Evolutionary conservation across 2,329 filamentous ascomycete species (phyloP), one percentile per base, ranked within the genome.

Genomic region (Diaporthe amygdali): DNA sequence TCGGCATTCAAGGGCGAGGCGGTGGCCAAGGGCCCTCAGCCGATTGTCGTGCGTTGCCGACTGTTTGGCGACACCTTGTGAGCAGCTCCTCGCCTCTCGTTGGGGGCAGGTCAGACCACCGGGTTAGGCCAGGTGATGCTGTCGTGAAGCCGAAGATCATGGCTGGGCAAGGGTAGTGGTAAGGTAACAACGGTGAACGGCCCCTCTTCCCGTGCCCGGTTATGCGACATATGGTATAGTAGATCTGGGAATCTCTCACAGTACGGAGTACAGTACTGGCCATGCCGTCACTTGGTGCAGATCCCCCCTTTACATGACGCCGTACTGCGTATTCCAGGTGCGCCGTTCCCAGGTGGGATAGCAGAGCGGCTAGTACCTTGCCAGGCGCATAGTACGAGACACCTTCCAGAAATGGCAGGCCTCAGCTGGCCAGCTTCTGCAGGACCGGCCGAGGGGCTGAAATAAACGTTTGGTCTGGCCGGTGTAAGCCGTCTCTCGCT

Each of bases 341-440:
- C 41, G 25, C 32, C 46, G 56, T 47, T 27, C 10, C 41, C 56
- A 47, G 56, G 56, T 63, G 47, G 17, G 44, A 32, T 56, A 59
- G 41, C 47, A 27, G 27, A 52, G 39, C 52, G 54, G 66, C 52
- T 39, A 68, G 66, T 37, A 52, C 17, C 27, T 44, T 41, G 47
- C 27, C 34, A 32, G 63, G 63, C 37, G 47, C 44, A 37, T 27
- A 49, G 51, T 47, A 68, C 41, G 41, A 59, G 3, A 41, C 49
- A 68, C 66, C 66, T 68, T 68, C 66, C 66, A 5, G 34, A 47
- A 51, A 41, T 2, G 66, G 66, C 52, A 68, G 41, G 66, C 52
- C 44, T 49, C 47, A 32, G 49, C n/a, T 30, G 47, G 4, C 22
- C 22, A 22, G 22, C 63, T 44, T 5, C 51, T 49, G 52, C 49